A percentile compares a stretch with the other conserved stretches of the same genome.
Conservation (phyloP, 208 protist genomes). For the Zelonia costaricensis region DNA sequence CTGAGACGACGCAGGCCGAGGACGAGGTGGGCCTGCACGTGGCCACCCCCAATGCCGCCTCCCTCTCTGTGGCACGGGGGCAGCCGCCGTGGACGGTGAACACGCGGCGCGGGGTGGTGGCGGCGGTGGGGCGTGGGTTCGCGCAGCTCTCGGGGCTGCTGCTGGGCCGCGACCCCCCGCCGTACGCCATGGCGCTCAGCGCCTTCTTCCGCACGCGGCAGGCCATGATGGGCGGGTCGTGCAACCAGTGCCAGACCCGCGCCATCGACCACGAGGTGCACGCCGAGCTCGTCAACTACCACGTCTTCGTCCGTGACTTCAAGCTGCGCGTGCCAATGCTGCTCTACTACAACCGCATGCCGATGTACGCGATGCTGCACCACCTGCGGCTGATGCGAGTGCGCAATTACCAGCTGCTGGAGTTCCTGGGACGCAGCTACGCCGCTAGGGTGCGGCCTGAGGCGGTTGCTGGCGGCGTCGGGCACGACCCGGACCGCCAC, state of each 20-base stretch:
- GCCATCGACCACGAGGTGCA: conserved; percentile 12
- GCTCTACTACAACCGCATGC: conserved; percentile 35
- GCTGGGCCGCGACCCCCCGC: conserved; percentile 4
- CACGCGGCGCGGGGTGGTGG: conserved; percentile 5
- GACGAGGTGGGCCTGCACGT: conserved; percentile 13
- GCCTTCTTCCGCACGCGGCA: conserved; percentile 25
- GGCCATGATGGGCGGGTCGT: conserved; percentile 12
- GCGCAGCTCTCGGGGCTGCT: neutral
- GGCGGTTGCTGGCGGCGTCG: conserved; percentile 3
- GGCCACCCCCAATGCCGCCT: conserved; percentile 12
- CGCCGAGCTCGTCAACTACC: conserved; percentile 14
- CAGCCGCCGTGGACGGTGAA: conserved; percentile 21
- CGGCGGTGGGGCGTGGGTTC: neutral
- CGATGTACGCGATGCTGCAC: conserved; percentile 26
- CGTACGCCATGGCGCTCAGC: conserved; percentile 19
- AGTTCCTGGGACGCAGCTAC: conserved; percentile 20
- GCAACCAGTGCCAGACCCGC: conserved; percentile 12
- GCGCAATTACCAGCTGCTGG: conserved; percentile 21
- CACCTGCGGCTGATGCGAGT: conserved; percentile 20
- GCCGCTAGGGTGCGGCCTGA: conserved; percentile 7
- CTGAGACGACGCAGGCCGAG: neutral
- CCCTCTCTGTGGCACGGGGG: conserved; percentile 22
- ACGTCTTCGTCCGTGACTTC: conserved; percentile 12
- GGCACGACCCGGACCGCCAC: conserved; percentile 5
- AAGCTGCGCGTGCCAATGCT: conserved; percentile 28